These are phyloP conservation scores for Leccinum obscurum DNA, from an alignment of 768 basidiomycete genomes.

Conservation along the genomic window DNA sequence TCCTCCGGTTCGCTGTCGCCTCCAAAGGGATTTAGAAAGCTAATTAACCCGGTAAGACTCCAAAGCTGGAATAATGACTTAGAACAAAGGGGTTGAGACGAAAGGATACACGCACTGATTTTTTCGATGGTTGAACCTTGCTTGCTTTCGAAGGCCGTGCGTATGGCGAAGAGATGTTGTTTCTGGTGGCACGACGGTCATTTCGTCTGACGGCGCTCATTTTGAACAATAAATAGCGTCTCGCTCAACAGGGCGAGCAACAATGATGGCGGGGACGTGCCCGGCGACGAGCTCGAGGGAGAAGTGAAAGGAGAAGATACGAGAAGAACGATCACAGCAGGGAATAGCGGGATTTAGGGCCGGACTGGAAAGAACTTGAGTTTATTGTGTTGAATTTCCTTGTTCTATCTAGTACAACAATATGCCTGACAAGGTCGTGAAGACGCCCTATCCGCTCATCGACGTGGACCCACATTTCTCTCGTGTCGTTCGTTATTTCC, in stretches of 20 bases:
- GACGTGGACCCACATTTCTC: conserved; percentile 89
- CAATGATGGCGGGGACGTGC: background rate
- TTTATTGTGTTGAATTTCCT: background rate
- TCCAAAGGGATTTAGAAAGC: conserved; percentile 50
- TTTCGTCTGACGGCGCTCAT: conserved; percentile 62
- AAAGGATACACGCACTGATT: conserved; percentile 43
- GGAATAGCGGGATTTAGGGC: conserved; percentile 32
- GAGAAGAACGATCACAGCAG: conserved; percentile 24
- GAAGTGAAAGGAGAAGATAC: conserved; percentile 22
- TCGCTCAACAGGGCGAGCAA: conserved; percentile 7
- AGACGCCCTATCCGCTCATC: conserved; percentile 84
- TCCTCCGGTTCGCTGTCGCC: conserved; percentile 23
- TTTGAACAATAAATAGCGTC: conserved; percentile 15
- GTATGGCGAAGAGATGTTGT: conserved; percentile 55
- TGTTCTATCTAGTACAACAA: conserved; percentile 13
- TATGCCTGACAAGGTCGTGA: conserved; percentile 47
- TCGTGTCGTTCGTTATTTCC: conserved; percentile 87
- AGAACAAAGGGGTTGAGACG: conserved; percentile 4
- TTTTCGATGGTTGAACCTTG: conserved; percentile 36
- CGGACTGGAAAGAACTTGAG: conserved; percentile 21
- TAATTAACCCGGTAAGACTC: conserved; percentile 52
- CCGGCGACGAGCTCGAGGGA: conserved; percentile 12
- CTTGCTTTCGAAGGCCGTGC: conserved; percentile 37
- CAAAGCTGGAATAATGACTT: conserved; percentile 38
- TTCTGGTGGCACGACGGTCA: conserved; percentile 41